Evolutionary conservation across 345 rosid genomes (phyloP).

Genomic region (Eucalyptus curtisii): DNA sequence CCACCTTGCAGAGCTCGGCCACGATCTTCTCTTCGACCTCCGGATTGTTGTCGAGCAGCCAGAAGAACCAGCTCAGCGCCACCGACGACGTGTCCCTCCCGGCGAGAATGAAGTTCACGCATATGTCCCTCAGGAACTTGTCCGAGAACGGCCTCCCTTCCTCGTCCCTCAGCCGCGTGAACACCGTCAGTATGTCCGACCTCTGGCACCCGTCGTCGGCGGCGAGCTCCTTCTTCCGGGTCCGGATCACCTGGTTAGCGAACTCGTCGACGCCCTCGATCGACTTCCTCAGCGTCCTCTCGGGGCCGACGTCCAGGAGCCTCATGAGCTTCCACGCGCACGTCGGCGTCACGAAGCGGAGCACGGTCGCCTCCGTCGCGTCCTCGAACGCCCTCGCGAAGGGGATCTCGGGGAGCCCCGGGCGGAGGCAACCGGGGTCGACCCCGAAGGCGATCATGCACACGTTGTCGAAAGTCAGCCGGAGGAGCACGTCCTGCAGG

Average conservation of each 20-base stretch:
- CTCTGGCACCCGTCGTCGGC: slow-evolving; percentile 8
- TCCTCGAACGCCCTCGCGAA: slow-evolving; percentile 89
- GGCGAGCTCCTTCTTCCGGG: slow-evolving; percentile 65
- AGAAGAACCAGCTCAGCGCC: slow-evolving; percentile 89
- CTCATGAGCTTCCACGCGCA: slow-evolving; percentile 79
- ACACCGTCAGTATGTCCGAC: slow-evolving; percentile 69
- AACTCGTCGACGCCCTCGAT: slow-evolving; percentile 71
- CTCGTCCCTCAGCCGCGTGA: slow-evolving; percentile 49
- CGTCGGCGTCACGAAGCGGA: slow-evolving; percentile 70
- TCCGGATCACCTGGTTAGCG: slow-evolving; percentile 62
- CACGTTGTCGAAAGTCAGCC: slow-evolving; percentile 86
- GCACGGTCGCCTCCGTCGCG: slow-evolving; percentile 64
- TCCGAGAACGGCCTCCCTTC: slow-evolving; percentile 48
- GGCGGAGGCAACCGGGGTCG: slow-evolving; percentile 77
- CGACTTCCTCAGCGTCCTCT: slow-evolving; percentile 58
- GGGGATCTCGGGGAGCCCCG: slow-evolving; percentile 51
- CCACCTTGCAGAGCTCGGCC: slow-evolving; percentile 38
- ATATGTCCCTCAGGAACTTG: slow-evolving; percentile 80
- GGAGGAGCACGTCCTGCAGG: slow-evolving; percentile 65
- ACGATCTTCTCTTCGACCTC: slow-evolving; percentile 51
- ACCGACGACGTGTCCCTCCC: slow-evolving; percentile 98
- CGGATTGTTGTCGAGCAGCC: slow-evolving; percentile 68
- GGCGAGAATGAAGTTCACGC: slow-evolving; percentile 91
- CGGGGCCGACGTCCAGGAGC: slow-evolving; percentile 51
- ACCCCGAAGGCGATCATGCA: slow-evolving; percentile 95